These are phyloP conservation scores for Coccinonectria pachysandricola DNA, from an alignment of 2,329 filamentous ascomycete genomes.

Conservation along the genomic window DNA sequence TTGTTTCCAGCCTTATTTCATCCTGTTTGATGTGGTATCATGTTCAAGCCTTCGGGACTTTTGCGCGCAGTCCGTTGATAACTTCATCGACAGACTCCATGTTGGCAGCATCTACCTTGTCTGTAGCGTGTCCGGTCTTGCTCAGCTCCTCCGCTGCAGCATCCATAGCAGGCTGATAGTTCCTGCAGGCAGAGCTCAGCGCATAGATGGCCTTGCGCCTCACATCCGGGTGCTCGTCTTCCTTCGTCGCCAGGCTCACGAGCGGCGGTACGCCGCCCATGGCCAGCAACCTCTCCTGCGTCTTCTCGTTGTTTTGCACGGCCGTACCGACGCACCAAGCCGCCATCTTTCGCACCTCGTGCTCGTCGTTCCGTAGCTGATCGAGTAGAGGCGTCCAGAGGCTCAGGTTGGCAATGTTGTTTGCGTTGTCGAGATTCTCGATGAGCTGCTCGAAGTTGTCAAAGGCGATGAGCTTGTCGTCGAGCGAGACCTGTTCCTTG, in stretches of 20 bases:
- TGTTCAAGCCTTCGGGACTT: conserved; percentile 25
- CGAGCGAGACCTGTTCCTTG: conserved; percentile 50
- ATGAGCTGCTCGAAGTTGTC: conserved; percentile 93
- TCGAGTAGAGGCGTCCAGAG: conserved; percentile 75
- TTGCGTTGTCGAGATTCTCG: conserved; percentile 91
- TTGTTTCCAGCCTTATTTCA: conserved; percentile 1
- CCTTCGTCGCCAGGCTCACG: conserved; percentile 51
- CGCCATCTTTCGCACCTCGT: conserved; percentile 70
- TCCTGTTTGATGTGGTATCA: too few relatives aligned
- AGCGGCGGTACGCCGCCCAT: conserved; percentile 61
- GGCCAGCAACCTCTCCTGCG: conserved; percentile 60
- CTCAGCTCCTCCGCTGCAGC: conserved; percentile 51
- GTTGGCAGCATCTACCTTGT: conserved; percentile 65
- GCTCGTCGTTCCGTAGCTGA: conserved; percentile 56
- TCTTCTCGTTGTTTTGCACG: conserved; percentile 87
- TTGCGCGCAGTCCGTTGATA: conserved; percentile 56
- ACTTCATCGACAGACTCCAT: conserved; percentile 79
- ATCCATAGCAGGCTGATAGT: conserved; percentile 79
- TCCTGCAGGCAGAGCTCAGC: conserved; percentile 74
- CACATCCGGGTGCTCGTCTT: conserved; percentile 51
- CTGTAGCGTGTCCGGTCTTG: conserved; percentile 43
- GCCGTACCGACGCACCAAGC: conserved; percentile 94
- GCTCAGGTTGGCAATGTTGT: conserved; percentile 70
- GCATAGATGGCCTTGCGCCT: conserved; percentile 85
- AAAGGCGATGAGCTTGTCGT: conserved; percentile 73